Base-by-base conservation (phyloP, 306 rosid species). In the Sechiopsis laciniata region DNA sequence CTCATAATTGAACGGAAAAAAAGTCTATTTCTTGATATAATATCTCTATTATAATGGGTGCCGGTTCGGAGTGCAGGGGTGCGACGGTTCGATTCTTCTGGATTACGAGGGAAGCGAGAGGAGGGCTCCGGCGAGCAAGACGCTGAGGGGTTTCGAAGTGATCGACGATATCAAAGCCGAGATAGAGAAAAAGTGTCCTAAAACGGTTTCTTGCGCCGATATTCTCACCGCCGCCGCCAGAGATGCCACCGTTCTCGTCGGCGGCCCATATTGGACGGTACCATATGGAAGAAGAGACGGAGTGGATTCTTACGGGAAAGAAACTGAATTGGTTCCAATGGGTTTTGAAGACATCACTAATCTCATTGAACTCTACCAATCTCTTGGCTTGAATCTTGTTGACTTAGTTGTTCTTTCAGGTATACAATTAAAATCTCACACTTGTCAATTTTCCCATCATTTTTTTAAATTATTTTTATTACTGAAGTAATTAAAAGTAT, bases 361-460 rank as follows among this genome's bases (percentile, higher is more conserved):
- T 58, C 76, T 92, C 75, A 37, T 92, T 46, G 89, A 83, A 82
- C 70, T 53, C 57, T 87, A 77, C 70, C 96, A 92, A 77, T 90
- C 95, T 24, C 82, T 79, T 65, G 96, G 92, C 50, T 51, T 92
- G 76, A 79, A 73, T 73, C 77, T 88, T 0, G 75, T 86, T 15
- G 98, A 92, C 74, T 82, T 87, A 74, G 91, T 87, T 65, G 83
- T 84, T 81, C 98, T 90, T 37, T 90, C 96, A 72, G 95, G 97
- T 88, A 71, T 63, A 4, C 6, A 6, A 40, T 40, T 40, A 4
- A 37, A 37, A 37, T 37, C 42, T 37, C 42, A 37, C 42, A 37
- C 42, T 37, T 37, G 0, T 37, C 5, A 37, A 6, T 37, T 37
- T 37, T 37, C 7, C 7, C 42, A 2, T 32, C n/a, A n/a, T n/a